Percentiles rank a stretch among this genome's conserved stretches.
Conservation (phyloP, 2,329 filamentous ascomycete species). For the Aspergillus sp. region DNA sequence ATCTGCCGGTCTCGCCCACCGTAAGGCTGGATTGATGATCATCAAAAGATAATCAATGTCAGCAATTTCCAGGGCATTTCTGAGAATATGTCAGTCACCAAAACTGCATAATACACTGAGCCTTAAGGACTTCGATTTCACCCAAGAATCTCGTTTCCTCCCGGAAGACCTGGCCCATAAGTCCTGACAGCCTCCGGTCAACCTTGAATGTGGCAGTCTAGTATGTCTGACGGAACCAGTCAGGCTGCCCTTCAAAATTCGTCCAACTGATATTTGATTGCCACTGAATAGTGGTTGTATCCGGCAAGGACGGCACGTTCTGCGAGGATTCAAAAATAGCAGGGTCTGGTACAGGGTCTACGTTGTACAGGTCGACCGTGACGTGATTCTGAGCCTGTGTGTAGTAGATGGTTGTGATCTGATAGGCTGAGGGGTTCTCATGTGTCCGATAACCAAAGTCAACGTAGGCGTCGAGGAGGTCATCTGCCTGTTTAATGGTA, state of each 20-base stretch:
- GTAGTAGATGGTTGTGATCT: slow-evolving; percentile 33
- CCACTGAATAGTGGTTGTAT: background rate
- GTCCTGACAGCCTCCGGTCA: background rate
- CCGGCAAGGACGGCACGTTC: background rate
- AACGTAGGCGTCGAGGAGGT: slow-evolving; percentile 34
- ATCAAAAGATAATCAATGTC: background rate
- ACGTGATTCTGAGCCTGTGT: slow-evolving; percentile 25
- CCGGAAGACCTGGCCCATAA: background rate
- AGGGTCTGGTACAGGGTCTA: slow-evolving; percentile 36
- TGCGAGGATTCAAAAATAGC: slow-evolving; percentile 29
- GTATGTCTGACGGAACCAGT: background rate
- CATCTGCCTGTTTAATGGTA: slow-evolving; percentile 25
- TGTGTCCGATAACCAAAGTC: slow-evolving; percentile 24
- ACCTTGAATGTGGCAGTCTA: background rate
- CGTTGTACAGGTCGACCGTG: slow-evolving; percentile 37
- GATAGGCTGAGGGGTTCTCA: slow-evolving; percentile 32
- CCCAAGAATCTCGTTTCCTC: background rate
- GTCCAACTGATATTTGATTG: background rate
- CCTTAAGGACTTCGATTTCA: background rate
- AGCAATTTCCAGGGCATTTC: background rate
- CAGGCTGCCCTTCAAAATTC: background rate
- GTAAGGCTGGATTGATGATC: background rate
- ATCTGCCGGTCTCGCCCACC: background rate
- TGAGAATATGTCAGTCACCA: background rate
- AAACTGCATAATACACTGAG: background rate